Base-by-base conservation (phyloP, 1,139 yeast genomes). In the Saccharomyces hybrid region DNA sequence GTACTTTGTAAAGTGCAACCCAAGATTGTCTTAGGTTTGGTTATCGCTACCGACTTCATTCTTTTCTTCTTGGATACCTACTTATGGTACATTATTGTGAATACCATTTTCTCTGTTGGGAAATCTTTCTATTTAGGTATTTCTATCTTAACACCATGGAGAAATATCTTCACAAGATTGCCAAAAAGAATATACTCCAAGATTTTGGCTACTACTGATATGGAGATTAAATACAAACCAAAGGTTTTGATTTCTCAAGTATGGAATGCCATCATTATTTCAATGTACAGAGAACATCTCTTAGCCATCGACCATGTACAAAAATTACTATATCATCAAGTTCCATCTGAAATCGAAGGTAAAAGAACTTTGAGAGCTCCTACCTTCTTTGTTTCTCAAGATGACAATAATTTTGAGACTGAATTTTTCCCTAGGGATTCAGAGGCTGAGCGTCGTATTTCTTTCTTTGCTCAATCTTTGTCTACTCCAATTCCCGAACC, bases 401-500 rank as follows among this genome's bases (percentile, higher is more conserved):
- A 93, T 75, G 98, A 93, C 73, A 89, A 90, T 78, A 88, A 88
- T 67, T 86, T 88, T 65, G 95, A 88, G 58, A 87, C 97, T 60
- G 97, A 91, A 78, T 93, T 89, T 70, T 93, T 91, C 89, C 98
- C 97, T 65, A 80, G 84, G 69, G 83, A 91, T 74, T 89, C 97
- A 51, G 99, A 93, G 75, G 99, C 99, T 60, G 99, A 93, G 77
- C 89, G 99, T 78, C 95, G 99, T 82, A 90, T 93, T 66, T 88
- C 97, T 56, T 93, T 93, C 86, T 93, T 93, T 76, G 99, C 99
- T 56, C 99, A 93, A 75, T 91, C 98, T 26, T 79, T 93, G 74
- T 95, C 99, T 53, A 93, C 98, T 57, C 99, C 99, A 63, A 91
- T 93, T 67, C 96, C 96, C 61, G 98, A 93, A 75, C 98, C 99